Evolutionary conservation across 2,329 filamentous ascomycete genomes (phyloP).

Genomic region (Epichloe aotearoae): DNA sequence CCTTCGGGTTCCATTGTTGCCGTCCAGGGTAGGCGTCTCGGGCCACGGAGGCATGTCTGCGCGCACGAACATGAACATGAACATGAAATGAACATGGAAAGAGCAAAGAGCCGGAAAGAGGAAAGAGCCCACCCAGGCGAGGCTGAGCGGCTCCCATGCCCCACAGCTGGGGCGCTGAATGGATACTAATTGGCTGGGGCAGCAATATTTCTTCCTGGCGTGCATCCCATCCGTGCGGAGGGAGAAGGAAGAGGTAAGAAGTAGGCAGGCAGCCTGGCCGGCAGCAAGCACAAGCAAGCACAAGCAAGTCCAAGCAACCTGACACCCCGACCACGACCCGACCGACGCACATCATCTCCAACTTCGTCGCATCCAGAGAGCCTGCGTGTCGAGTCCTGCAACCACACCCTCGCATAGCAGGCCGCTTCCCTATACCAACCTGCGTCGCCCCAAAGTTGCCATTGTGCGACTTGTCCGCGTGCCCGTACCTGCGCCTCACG

Average conservation of each 20-base stretch:
- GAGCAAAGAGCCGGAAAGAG: no score
- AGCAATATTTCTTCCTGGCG: background rate
- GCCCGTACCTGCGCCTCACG: background rate
- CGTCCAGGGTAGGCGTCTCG: no score
- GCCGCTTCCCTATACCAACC: background rate
- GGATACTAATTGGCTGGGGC: background rate
- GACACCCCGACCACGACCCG: background rate
- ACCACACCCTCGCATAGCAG: slow-evolving; percentile 2
- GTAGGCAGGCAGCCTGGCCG: no score
- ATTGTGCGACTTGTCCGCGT: background rate
- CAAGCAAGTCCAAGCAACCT: background rate
- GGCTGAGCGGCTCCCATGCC: background rate
- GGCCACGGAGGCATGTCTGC: no score
- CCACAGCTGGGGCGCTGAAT: background rate
- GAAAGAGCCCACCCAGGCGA: background rate
- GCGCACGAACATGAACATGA: no score
- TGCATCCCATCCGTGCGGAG: background rate
- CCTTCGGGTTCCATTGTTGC: no score
- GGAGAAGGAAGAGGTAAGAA: background rate
- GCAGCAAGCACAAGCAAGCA: background rate
- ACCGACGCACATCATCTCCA: background rate
- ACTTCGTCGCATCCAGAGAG: slow-evolving; percentile 1
- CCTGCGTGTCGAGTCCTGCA: background rate
- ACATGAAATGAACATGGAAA: no score
- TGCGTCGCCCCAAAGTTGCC: background rate